A percentile compares a stretch with the other conserved stretches of the same genome.
Evolutionary conservation across 305 asterid genomes (phyloP).

Genomic region (Solanum hybrid): DNA sequence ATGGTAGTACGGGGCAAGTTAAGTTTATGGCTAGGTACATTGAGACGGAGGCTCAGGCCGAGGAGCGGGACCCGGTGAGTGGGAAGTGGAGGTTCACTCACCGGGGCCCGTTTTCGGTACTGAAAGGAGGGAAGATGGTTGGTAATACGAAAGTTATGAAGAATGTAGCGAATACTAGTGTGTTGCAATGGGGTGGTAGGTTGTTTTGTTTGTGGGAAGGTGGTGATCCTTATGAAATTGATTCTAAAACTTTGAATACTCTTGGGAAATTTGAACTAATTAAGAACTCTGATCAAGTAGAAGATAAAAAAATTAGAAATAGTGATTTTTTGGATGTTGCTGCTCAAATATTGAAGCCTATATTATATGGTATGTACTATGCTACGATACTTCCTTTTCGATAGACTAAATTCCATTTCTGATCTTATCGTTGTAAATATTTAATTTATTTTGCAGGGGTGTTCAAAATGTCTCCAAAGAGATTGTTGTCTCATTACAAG

Average conservation of each 20-base stretch:
- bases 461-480: slow-evolving; percentile 82
- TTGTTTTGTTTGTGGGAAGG: slow-evolving; percentile 92
- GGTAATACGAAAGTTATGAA: slow-evolving; percentile 97
- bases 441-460: slow-evolving; percentile 37
- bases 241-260: slow-evolving; percentile 38
- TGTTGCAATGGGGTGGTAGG: slow-evolving; percentile 73
- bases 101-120: slow-evolving; percentile 90
- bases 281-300: slow-evolving; percentile 6
- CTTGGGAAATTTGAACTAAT: slow-evolving; percentile 46
- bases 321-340: slow-evolving; percentile 48
- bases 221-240: slow-evolving; percentile 86
- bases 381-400: not conserved
- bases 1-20: slow-evolving; percentile 36
- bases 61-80: slow-evolving; percentile 71
- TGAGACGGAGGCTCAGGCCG: slow-evolving; percentile 84
- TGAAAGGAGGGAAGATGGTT: slow-evolving; percentile 72
- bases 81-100: slow-evolving; percentile 92
- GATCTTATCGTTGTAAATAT: not conserved
- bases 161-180: slow-evolving; percentile 94
- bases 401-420: not conserved
- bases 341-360: slow-evolving; percentile 66
- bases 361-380: slow-evolving; percentile 45
- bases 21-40: slow-evolving; percentile 83
- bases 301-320: not conserved
- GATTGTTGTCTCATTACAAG: slow-evolving; percentile 76